These are phyloP conservation scores for Castanea sativa DNA, from an alignment of 306 rosid genomes.

Conservation along the genomic window DNA sequence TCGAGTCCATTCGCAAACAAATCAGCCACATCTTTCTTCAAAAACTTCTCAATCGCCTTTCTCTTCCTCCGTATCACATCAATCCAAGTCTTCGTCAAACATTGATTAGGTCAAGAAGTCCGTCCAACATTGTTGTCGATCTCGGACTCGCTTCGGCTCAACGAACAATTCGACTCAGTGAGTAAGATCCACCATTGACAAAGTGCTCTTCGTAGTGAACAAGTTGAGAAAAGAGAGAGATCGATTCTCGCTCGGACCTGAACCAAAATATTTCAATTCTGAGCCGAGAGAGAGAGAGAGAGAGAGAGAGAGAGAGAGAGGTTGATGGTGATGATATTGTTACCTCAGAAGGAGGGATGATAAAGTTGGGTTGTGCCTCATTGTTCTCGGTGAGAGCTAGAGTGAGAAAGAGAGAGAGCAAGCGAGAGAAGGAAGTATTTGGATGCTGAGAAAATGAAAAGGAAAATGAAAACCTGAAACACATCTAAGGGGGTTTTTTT, in stretches of 20 bases:
- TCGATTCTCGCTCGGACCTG: neutral
- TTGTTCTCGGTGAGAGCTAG: too few species aligned
- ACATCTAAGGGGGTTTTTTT: too few species aligned
- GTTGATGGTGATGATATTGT: too few species aligned
- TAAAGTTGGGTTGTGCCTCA: too few species aligned
- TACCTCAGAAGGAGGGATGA: too few species aligned
- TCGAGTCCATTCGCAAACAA: conserved; percentile 71
- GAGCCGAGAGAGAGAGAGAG: too few species aligned
- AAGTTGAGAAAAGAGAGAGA: conserved; percentile 1
- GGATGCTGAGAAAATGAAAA: too few species aligned
- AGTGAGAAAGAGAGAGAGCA: too few species aligned
- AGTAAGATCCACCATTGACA: conserved; percentile 21
- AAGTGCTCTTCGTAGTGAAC: conserved; percentile 28
- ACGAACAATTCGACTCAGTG: conserved; percentile 28
- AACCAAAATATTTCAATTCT: too few species aligned
- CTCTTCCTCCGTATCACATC: conserved; percentile 89
- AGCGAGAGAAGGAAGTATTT: too few species aligned
- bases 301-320: too few species aligned
- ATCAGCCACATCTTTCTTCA: conserved; percentile 87
- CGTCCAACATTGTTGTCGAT: conserved; percentile 66
- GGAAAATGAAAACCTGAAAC: too few species aligned
- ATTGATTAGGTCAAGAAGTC: conserved; percentile 80
- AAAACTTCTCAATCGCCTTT: conserved; percentile 87
- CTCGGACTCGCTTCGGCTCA: conserved; percentile 19
- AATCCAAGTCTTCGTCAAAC: conserved; percentile 77